phyloP scores from a whole-genome alignment of 495 filamentous ascomycete genomes.

The Annulohypoxylon nitens region DNA sequence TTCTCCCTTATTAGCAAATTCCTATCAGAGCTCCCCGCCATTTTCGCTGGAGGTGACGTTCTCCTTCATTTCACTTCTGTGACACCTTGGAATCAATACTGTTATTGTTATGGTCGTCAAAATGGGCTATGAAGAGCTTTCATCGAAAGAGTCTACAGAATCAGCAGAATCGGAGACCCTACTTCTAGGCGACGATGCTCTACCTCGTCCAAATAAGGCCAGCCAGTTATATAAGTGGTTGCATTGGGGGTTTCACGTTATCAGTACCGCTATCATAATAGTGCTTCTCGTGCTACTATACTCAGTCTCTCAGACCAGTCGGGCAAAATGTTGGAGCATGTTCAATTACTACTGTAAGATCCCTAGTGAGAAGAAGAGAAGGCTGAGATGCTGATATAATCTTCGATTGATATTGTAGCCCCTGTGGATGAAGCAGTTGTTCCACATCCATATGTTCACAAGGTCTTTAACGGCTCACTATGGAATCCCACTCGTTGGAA shows the following conservation, averaged over 20 bases:
- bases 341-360: conserved; percentile 28
- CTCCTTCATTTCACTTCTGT: background rate
- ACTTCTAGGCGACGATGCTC: background rate
- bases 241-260: background rate
- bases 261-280: background rate
- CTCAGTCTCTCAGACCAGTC: conserved; percentile 1
- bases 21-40: background rate
- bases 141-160: background rate
- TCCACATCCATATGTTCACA: background rate
- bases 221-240: background rate
- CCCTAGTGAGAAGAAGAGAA: background rate
- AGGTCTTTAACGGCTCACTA: conserved; percentile 41
- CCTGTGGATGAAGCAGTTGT: background rate
- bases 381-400: background rate
- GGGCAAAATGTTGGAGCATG: conserved; percentile 27
- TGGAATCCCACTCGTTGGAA: conserved; percentile 37
- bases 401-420: background rate
- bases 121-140: background rate
- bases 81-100: background rate
- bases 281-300: background rate
- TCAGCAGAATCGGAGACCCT: background rate
- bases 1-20: background rate
- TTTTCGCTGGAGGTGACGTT: background rate
- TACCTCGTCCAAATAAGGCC: background rate
- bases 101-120: background rate